phyloP scores from a whole-genome alignment of 768 basidiomycete species.

The Suillus placidus region DNA sequence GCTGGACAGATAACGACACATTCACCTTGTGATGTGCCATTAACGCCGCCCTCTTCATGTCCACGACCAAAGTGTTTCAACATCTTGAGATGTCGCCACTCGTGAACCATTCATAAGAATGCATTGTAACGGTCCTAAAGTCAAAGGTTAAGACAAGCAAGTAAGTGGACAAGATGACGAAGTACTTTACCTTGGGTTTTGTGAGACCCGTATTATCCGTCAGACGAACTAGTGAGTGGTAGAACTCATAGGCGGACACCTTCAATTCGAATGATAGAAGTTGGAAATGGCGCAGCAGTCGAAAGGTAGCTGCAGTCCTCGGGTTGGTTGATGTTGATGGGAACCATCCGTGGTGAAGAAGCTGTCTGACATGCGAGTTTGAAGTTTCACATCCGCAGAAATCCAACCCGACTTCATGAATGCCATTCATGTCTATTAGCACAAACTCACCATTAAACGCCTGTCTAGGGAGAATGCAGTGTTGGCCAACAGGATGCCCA shows the following conservation, averaged over 20 bases:
- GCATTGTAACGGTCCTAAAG: constrained; percentile 17
- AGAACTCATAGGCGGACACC: constrained; percentile 36
- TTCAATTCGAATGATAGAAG: constrained; percentile 36
- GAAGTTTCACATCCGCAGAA: constrained; percentile 34
- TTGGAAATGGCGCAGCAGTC: constrained; percentile 34
- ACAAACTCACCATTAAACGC: constrained; percentile 18
- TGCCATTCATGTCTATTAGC: constrained; percentile 26
- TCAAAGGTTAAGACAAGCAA: not conserved
- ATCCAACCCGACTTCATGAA: constrained; percentile 31
- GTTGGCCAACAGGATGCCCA: constrained; percentile 19
- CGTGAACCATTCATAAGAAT: constrained; percentile 14
- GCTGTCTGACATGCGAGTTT: constrained; percentile 31
- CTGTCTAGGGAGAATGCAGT: constrained; percentile 15
- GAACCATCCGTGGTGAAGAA: constrained; percentile 34
- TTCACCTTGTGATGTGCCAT: constrained; percentile 6
- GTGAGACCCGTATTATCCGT: constrained; percentile 36
- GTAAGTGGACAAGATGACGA: not conserved
- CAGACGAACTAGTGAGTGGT: constrained; percentile 23
- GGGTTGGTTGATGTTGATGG: constrained; percentile 35
- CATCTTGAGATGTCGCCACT: constrained; percentile 17
- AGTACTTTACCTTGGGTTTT: constrained; percentile 11
- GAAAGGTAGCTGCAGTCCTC: constrained; percentile 33
- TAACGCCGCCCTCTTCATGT: constrained; percentile 3
- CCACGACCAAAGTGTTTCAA: constrained; percentile 18
- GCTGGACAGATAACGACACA: constrained; percentile 16